Conservation (phyloP, 2,329 filamentous ascomycete genomes). For the Pseudocercospora fuligena region DNA sequence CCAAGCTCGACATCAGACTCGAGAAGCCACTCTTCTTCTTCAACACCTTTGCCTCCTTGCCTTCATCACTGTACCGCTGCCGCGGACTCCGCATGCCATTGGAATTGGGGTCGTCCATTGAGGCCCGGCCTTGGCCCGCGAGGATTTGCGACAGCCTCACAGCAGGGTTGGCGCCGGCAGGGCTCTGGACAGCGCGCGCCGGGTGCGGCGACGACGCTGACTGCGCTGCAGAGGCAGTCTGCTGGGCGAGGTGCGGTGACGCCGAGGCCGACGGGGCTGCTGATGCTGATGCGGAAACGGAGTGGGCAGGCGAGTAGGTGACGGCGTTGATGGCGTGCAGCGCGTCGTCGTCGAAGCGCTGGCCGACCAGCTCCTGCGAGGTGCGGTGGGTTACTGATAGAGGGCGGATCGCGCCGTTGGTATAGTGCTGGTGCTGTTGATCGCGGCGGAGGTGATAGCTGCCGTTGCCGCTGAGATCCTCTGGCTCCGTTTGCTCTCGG, state of each 20-base stretch:
- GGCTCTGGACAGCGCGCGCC: constrained; percentile 15
- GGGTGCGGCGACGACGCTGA: constrained; percentile 20
- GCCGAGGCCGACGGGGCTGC: constrained; percentile 8
- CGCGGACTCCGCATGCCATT: constrained; percentile 60
- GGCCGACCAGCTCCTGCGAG: constrained; percentile 44
- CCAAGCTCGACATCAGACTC: constrained; percentile 80
- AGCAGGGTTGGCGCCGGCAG: constrained; percentile 32
- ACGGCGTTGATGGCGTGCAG: constrained; percentile 44
- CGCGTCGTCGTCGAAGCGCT: constrained; percentile 47
- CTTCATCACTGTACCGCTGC: constrained; percentile 79
- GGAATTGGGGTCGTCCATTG: constrained; percentile 55
- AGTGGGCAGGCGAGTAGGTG: constrained; percentile 32
- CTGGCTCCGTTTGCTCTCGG: not conserved
- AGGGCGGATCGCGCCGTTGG: constrained; percentile 22
- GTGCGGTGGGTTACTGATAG: constrained; percentile 41
- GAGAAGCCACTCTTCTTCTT: constrained; percentile 90
- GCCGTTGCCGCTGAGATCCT: not conserved
- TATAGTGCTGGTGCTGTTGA: constrained; percentile 9
- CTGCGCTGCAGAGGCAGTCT: constrained; percentile 10
- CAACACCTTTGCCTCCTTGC: constrained; percentile 64
- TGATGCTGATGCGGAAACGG: constrained; percentile 20
- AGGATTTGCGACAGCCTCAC: constrained; percentile 51
- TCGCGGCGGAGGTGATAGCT: constrained; percentile 6
- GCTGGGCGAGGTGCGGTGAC: constrained; percentile 17
- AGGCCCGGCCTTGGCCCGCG: constrained; percentile 46